Evolutionary conservation across 768 basidiomycete genomes (phyloP).

Genomic region (Podaxis sp.): DNA sequence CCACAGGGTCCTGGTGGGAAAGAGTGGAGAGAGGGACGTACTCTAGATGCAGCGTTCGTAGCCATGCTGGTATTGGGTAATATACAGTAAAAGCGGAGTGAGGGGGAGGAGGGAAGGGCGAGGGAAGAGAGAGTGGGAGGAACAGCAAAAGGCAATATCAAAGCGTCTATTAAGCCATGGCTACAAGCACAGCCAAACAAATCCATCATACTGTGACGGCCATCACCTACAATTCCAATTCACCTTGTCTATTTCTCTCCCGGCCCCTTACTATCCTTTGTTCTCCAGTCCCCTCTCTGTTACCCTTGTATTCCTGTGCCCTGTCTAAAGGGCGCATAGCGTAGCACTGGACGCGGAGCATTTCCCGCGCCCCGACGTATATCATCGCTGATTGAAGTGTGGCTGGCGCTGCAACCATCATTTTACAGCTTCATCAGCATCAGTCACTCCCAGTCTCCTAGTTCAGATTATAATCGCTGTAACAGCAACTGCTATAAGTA

Average conservation of each 20-base stretch:
- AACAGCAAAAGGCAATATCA: slow-evolving; percentile 13
- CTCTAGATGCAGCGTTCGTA: slow-evolving; percentile 11
- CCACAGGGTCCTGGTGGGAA: not conserved
- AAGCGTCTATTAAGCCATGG: slow-evolving; percentile 4
- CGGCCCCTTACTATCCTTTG: not conserved
- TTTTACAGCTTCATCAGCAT: no score
- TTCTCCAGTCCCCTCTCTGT: no score
- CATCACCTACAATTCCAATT: not conserved
- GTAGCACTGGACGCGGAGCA: no score
- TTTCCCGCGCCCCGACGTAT: no score
- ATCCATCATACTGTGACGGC: slow-evolving; percentile 8
- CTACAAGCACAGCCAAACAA: slow-evolving; percentile 20
- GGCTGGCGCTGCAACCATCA: no score
- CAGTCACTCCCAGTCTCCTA: no score
- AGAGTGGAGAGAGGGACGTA: slow-evolving; percentile 7
- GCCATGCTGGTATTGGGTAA: slow-evolving; percentile 4
- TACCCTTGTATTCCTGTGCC: no score
- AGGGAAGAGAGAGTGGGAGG: slow-evolving; percentile 4
- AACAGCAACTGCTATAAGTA: no score
- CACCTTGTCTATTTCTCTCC: not conserved
- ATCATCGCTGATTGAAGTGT: no score
- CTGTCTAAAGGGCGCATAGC: no score
- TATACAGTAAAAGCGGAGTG: slow-evolving; percentile 14
- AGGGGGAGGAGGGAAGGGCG: slow-evolving; percentile 14
- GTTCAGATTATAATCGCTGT: no score